phyloP scores from a whole-genome alignment of 1,284 basidiomycete genomes.

The Cystobasidium sp. region DNA sequence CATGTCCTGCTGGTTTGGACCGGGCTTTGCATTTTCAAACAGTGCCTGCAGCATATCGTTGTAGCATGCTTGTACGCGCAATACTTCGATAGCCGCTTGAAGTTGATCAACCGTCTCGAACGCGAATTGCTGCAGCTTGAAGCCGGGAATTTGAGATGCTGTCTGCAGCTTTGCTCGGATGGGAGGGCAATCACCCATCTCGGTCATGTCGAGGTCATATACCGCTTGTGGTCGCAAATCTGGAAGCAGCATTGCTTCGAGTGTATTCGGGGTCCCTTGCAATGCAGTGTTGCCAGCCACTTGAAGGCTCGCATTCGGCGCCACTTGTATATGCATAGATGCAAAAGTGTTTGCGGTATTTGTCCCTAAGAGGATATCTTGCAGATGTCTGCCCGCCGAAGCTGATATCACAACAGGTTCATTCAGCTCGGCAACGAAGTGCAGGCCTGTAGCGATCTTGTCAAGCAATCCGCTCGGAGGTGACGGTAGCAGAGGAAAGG shows the following conservation, averaged over 20 bases:
- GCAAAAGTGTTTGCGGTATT: background rate
- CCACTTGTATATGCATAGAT: background rate
- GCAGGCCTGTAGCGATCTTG: conserved; percentile 14
- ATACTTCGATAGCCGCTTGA: conserved; percentile 1
- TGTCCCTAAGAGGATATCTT: conserved; percentile 15
- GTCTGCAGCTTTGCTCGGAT: background rate
- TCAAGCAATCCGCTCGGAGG: background rate
- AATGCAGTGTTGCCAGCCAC: background rate
- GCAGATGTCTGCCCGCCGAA: conserved; percentile 8
- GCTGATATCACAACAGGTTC: conserved; percentile 9
- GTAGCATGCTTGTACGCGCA: conserved; percentile 21
- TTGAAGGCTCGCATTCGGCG: background rate
- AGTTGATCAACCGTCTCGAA: conserved; percentile 24
- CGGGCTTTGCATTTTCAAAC: background rate
- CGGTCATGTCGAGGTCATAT: conserved; percentile 18
- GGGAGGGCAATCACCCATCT: background rate
- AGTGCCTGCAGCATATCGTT: conserved; percentile 21
- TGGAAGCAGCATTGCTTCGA: conserved; percentile 5
- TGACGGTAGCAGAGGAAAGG: conserved; percentile 4
- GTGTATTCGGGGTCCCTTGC: background rate
- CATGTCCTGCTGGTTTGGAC: background rate
- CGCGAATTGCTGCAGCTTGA: conserved; percentile 15
- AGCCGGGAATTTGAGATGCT: background rate
- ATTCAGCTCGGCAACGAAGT: conserved; percentile 10
- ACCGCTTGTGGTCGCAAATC: background rate